These are phyloP conservation scores for Aspergillus latus DNA, from an alignment of 2,329 filamentous ascomycete species.

Conservation along the genomic window DNA sequence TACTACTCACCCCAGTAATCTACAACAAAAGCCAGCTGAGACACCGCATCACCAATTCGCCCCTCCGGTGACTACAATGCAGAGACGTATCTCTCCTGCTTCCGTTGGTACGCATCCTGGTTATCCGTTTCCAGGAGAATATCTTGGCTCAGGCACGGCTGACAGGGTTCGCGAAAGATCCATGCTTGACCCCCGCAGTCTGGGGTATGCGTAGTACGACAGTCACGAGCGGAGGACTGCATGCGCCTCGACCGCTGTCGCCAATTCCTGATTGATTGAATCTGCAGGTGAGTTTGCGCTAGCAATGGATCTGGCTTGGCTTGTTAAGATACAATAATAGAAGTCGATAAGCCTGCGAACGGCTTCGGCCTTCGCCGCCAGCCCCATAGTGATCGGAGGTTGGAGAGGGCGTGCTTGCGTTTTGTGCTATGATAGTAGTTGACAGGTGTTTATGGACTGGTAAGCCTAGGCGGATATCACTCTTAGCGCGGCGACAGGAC, in stretches of 20 bases:
- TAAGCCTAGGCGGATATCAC: too few species aligned
- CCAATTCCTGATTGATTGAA: conserved; percentile 40
- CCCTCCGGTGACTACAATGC: too few species aligned
- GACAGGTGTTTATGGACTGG: neutral
- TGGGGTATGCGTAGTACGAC: conserved; percentile 31
- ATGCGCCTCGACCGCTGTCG: conserved; percentile 40
- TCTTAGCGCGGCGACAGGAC: too few species aligned
- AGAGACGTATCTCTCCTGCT: too few species aligned
- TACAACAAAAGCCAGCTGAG: neutral
- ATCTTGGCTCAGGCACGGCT: conserved; percentile 26
- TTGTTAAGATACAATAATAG: neutral
- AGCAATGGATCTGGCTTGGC: conserved; percentile 3
- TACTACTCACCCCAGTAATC: conserved; percentile 30
- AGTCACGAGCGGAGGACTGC: conserved; percentile 29
- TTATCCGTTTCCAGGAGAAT: neutral
- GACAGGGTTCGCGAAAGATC: conserved; percentile 35
- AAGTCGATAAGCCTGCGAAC: conserved; percentile 14
- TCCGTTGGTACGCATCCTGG: too few species aligned
- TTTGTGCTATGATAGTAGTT: neutral
- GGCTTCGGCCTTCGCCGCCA: conserved; percentile 42
- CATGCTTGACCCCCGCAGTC: conserved; percentile 40
- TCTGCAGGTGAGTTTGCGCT: conserved; percentile 34
- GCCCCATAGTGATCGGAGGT: conserved; percentile 40
- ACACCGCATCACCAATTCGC: too few species aligned
- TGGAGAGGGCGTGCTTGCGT: conserved; percentile 26